phyloP scores from a whole-genome alignment of 768 basidiomycete genomes.

The Steccherinum ochraceum region DNA sequence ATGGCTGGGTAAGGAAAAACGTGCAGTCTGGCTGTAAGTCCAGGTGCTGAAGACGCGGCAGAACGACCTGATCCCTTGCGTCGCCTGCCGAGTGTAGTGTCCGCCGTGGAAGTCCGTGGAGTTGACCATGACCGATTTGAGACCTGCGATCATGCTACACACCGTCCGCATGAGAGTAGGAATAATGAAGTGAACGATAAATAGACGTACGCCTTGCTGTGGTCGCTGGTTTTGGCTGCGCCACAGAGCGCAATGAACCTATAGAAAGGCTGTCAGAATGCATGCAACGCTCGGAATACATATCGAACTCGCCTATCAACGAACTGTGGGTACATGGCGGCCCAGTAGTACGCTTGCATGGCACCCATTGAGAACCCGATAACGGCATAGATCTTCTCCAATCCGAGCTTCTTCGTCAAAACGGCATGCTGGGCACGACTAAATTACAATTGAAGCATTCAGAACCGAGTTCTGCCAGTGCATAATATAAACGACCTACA shows the following conservation, averaged over 20 bases:
- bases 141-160: conserved; percentile 26
- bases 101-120: conserved; percentile 18
- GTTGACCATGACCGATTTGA: conserved; percentile 13
- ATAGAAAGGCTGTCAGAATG: conserved; percentile 15
- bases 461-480: not conserved
- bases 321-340: conserved; percentile 47
- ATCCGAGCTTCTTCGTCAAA: conserved; percentile 38
- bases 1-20: no score
- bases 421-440: conserved; percentile 53
- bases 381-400: conserved; percentile 39
- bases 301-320: conserved; percentile 35
- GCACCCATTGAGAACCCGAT: conserved; percentile 60
- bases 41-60: conserved; percentile 15
- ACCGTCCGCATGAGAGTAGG: not conserved
- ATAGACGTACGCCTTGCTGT: conserved; percentile 43
- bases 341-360: conserved; percentile 52
- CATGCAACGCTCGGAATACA: not conserved
- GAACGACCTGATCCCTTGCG: conserved; percentile 15
- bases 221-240: conserved; percentile 48
- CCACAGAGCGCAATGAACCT: conserved; percentile 45
- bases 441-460: not conserved
- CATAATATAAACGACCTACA: conserved; percentile 30
- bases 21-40: conserved; percentile 14
- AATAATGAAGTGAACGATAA: not conserved
- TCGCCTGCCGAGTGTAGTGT: conserved; percentile 12